Percentiles rank a stretch among this genome's conserved stretches.
These are phyloP conservation scores for Xylariales sp. DNA, from an alignment of 2,329 filamentous ascomycete species.

Conservation along the genomic window DNA sequence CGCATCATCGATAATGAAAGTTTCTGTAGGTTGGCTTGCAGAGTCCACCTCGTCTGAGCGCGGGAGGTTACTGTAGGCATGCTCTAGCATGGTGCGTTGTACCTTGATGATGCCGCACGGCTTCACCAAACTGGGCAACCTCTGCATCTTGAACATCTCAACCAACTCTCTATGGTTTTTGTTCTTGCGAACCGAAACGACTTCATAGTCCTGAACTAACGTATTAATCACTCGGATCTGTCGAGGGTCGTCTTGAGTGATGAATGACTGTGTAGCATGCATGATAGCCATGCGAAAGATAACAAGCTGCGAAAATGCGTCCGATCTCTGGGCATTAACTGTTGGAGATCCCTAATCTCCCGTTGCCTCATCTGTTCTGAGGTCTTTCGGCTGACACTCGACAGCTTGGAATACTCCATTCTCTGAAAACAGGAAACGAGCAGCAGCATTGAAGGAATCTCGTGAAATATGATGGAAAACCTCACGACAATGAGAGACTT, in stretches of 20 bases:
- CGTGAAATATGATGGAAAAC: constrained; percentile 55
- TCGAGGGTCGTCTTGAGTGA: constrained; percentile 15
- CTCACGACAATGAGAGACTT: constrained; percentile 58
- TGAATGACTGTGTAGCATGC: constrained; percentile 22
- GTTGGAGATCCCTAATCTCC: no score
- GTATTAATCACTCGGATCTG: constrained; percentile 37
- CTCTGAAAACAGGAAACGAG: constrained; percentile 60
- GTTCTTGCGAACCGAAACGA: constrained; percentile 47
- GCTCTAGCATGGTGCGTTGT: constrained; percentile 40
- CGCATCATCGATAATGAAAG: constrained; percentile 65
- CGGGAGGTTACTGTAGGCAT: constrained; percentile 40
- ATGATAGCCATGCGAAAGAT: constrained; percentile 40
- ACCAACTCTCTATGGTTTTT: constrained; percentile 28
- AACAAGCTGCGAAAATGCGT: constrained; percentile 29
- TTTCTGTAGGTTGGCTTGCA: constrained; percentile 16
- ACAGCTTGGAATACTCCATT: constrained; percentile 19
- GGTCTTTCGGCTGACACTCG: no score
- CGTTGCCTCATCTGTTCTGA: constrained; percentile 14
- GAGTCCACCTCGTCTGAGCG: constrained; percentile 25
- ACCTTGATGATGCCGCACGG: constrained; percentile 42
- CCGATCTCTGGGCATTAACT: constrained; percentile 31
- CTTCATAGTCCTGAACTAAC: constrained; percentile 55
- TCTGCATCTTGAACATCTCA: constrained; percentile 2
- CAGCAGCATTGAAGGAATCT: constrained; percentile 79
- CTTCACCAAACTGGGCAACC: constrained; percentile 21